Conservation (phyloP, 2,329 filamentous ascomycete species). For the Paramyrothecium sp. region DNA sequence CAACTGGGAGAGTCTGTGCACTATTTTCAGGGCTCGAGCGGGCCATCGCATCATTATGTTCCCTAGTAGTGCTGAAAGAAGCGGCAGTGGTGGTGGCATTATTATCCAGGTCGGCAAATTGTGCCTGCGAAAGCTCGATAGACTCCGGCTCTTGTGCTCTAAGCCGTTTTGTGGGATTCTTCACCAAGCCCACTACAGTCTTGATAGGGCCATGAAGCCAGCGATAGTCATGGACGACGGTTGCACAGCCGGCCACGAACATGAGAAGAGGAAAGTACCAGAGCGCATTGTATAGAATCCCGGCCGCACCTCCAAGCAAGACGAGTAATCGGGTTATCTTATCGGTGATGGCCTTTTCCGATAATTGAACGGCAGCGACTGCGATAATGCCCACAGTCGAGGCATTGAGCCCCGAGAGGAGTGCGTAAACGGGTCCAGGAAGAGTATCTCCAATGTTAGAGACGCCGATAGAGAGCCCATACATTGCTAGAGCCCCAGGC, state of each 20-base stretch:
- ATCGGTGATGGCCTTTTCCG: constrained; percentile 67
- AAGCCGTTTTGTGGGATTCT: neutral
- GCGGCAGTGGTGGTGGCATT: no score
- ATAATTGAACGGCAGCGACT: constrained; percentile 65
- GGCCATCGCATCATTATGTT: no score
- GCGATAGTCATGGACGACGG: constrained; percentile 55
- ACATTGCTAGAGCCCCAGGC: constrained; percentile 73
- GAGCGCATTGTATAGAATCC: constrained; percentile 67
- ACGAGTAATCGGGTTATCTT: constrained; percentile 61
- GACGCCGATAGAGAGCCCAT: constrained; percentile 63
- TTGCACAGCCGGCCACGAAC: constrained; percentile 48
- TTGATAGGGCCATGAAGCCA: constrained; percentile 39
- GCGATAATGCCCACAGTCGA: constrained; percentile 72
- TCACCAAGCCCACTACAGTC: no score
- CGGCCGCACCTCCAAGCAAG: constrained; percentile 61
- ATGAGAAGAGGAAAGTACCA: constrained; percentile 73
- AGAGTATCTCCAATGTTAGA: constrained; percentile 57
- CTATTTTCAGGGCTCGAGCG: no score
- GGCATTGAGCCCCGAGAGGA: constrained; percentile 70
- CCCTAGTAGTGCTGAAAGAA: no score
- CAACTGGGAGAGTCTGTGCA: no score
- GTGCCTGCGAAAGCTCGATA: no score
- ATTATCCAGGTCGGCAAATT: no score
- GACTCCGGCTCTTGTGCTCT: neutral
- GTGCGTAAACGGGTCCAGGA: constrained; percentile 62